These are phyloP conservation scores for Polygonum maritimum DNA, from an alignment of 148 eudicot species.

Conservation along the genomic window DNA sequence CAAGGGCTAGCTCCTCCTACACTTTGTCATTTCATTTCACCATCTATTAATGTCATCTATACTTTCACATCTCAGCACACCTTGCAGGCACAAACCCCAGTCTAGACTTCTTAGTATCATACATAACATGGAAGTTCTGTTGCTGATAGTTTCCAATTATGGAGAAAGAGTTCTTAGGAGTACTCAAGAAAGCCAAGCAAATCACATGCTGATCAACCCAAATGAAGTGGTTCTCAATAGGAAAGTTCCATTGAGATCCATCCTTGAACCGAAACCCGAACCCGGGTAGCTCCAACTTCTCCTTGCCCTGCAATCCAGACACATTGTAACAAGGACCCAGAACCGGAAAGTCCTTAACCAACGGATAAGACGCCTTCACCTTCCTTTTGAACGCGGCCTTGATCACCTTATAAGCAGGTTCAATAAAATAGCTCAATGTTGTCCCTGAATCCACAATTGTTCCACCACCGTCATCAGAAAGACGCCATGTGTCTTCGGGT, in stretches of 20 bases:
- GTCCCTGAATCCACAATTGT: slow-evolving; percentile 96
- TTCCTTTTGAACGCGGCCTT: slow-evolving; percentile 54
- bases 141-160: slow-evolving; percentile 95
- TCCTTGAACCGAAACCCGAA: slow-evolving; percentile 64
- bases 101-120: slow-evolving; percentile 75
- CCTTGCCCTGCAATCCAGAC: slow-evolving; percentile 53
- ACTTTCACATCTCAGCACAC: slow-evolving; percentile 52
- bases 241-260: slow-evolving; percentile 83
- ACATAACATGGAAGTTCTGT: slow-evolving; percentile 82
- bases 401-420: slow-evolving; percentile 63
- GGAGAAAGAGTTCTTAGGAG: slow-evolving; percentile 51
- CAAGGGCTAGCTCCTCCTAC: neutral
- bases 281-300: slow-evolving; percentile 46
- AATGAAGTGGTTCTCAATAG: slow-evolving; percentile 73
- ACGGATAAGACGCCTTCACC: slow-evolving; percentile 34
- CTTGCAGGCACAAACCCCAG: slow-evolving; percentile 82
- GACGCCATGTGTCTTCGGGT: slow-evolving; percentile 57
- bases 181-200: slow-evolving; percentile 69
- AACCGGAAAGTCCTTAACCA: slow-evolving; percentile 54
- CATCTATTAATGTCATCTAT: neutral
- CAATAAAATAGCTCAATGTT: slow-evolving; percentile 67
- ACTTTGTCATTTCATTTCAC: neutral
- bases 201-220: slow-evolving; percentile 62
- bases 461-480: slow-evolving; percentile 71
- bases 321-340: slow-evolving; percentile 83